Evolutionary conservation across 2,329 filamentous ascomycete genomes (phyloP), one percentile per base, ranked within the genome.

Genomic region (Talaromyces sp.): DNA sequence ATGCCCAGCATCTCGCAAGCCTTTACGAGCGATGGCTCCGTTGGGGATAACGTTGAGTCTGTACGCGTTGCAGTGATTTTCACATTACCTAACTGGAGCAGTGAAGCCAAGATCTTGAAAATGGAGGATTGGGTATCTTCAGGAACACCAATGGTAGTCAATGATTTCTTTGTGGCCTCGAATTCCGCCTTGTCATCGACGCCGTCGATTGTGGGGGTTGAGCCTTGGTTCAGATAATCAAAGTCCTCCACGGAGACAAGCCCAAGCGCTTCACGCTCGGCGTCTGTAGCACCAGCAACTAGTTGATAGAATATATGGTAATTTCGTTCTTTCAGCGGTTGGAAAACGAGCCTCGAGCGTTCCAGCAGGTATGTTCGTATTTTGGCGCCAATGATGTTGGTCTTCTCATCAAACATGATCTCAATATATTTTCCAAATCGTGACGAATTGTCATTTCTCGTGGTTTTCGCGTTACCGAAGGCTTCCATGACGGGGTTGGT

Each of bases 401-500:
- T 97, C 73, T 90, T 87, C 68, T 92, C 87, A 81, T 98, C 93
- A 79, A 99, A 99, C 92, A 98, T 94, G 76, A 99, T 99, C 82
- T 99, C 95, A 73, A 99, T 98, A 79, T 99, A 99, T 84, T 99
- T 99, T 78, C 95, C 95, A 80, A 99, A 99, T 74, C 95, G 88
- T 49, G 95, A 99, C 52, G 95, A 99, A 81, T 99, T 99, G 81
- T 99, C 95, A 82, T 99, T 99, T 77, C 95, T 87, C 11, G 95
- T 99, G n/a, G 95, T 99, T 83, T 99, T 99, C 63, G 95, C 95
- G 82, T 99, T 99, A 77, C 95, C 95, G 75, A 99, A 99, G 39
- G 95, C 94, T 86, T 99, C 95, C 95, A 99, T 99, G 77, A 99
- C 97, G 45, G 95, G 95, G 78, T 99, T 99, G 62, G 95, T 99